Percentiles rank a stretch among this genome's conserved stretches.
Evolutionary conservation across 2,329 filamentous ascomycete species (phyloP).

Genomic region (Colletotrichum sp.): DNA sequence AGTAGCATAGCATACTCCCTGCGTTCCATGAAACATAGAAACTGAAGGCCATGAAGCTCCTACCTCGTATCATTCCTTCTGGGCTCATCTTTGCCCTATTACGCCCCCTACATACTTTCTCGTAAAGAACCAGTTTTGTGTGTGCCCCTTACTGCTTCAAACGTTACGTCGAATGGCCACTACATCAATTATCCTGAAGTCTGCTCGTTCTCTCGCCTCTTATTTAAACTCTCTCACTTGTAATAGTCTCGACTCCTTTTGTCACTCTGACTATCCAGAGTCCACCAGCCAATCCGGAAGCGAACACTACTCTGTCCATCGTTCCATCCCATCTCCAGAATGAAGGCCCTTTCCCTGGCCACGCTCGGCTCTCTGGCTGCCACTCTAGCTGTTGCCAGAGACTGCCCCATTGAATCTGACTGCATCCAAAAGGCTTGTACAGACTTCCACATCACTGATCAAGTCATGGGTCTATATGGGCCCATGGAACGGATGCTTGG

Average conservation of each 20-base stretch:
- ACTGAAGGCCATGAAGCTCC: background rate
- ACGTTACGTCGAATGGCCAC: background rate
- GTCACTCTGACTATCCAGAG: rapidly evolving
- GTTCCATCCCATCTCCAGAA: background rate
- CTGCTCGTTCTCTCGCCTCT: too few relatives aligned
- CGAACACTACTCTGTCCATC: background rate
- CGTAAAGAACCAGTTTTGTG: rapidly evolving
- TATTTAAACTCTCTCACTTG: background rate
- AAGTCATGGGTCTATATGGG: background rate
- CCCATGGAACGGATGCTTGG: background rate
- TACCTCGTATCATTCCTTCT: background rate
- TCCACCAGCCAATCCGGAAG: rapidly evolving
- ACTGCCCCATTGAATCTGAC: background rate
- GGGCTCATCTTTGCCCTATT: rapidly evolving
- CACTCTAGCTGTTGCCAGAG: background rate
- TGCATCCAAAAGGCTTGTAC: background rate
- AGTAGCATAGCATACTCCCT: background rate
- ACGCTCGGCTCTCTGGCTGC: background rate
- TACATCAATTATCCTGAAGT: too few relatives aligned
- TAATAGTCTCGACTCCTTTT: background rate
- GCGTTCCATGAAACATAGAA: background rate
- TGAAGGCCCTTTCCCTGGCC: background rate
- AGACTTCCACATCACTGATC: background rate
- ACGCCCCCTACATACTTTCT: background rate
- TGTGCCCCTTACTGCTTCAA: background rate